phyloP scores from a whole-genome alignment of 2,329 filamentous ascomycete genomes.

The Curvularia sp. region DNA sequence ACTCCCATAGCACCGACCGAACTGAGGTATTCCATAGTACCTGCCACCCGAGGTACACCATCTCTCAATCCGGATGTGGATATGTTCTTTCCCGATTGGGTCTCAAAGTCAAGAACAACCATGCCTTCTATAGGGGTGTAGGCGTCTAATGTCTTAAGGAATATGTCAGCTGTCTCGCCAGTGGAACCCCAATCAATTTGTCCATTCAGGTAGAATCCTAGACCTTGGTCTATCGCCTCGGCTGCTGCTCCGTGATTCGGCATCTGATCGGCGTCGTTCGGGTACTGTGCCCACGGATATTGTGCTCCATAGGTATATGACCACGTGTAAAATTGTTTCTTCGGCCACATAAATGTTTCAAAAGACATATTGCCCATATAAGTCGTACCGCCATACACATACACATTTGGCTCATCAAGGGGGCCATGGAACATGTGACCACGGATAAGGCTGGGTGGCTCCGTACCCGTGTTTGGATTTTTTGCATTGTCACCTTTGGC shows the following conservation, averaged over 20 bases:
- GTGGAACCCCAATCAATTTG: constrained; percentile 49
- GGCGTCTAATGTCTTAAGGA: background rate
- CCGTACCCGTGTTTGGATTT: background rate
- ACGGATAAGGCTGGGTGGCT: background rate
- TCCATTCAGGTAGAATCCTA: constrained; percentile 53
- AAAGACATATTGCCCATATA: constrained; percentile 1
- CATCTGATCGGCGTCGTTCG: background rate
- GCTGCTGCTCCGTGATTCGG: constrained; percentile 48
- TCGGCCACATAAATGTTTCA: background rate
- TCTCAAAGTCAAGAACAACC: constrained; percentile 14
- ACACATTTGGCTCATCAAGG: background rate
- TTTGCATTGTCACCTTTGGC: background rate
- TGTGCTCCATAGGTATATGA: background rate
- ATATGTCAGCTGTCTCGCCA: constrained; percentile 10
- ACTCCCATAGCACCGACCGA: background rate
- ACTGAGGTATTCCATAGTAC: background rate
- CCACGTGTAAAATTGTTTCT: background rate
- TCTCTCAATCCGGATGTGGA: background rate
- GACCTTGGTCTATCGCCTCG: constrained; percentile 47
- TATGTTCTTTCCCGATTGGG: constrained; percentile 9
- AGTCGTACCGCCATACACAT: background rate
- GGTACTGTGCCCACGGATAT: background rate
- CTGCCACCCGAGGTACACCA: background rate
- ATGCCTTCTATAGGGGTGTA: background rate
- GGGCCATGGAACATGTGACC: constrained; percentile 4